Evolutionary conservation across 768 basidiomycete genomes (phyloP), one percentile per base, ranked within the genome.

Genomic region (Galerina sulciceps): DNA sequence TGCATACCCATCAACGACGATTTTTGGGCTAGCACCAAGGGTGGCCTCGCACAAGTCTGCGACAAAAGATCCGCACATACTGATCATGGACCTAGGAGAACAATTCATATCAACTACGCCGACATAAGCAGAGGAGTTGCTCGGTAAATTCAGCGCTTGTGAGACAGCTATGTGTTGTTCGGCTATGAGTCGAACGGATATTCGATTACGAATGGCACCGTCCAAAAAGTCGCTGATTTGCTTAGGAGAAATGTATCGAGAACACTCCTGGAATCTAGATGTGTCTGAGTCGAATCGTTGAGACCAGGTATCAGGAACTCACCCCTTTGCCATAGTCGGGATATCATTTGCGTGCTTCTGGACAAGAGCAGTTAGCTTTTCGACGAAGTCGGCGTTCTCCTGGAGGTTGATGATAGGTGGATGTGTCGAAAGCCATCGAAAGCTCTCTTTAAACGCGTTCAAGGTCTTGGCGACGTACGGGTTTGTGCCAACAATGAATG

Each of bases 91-190:
- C 36, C 76, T 78, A 0, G 92, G 91, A 2, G 88, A 91, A 63
- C 90, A 89, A 15, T 77, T 72, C 75, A 84, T 82, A 67, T 95
- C 82, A 37, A 96, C 87, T 10, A 96, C 81, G 22, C 94, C 94
- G 20, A 87, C 78, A 65, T 85, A 78, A 22, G 78, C 77, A 15
- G 75, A 67, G 35, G 71, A 64, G 14, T 66, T 61, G 22, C 69
- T 64, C 23, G 79, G 75, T 36, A 77, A 73, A 45, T 80, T 75
- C 57, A 93, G 69, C 1, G 87, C 87, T 55, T 85, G 85, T 1
- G 93, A 90, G 42, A 96, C 79, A 9, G 91, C 86, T 37, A 96
- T 91, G 70, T 96, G 94, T 66, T 96, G 94, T 71, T 96, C 94
- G 38, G 93, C 94, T 59, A 95, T 91, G 55, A 96, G 77, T 35